phyloP scores from a whole-genome alignment of 306 rosid genomes.

The Prunus mume region DNA sequence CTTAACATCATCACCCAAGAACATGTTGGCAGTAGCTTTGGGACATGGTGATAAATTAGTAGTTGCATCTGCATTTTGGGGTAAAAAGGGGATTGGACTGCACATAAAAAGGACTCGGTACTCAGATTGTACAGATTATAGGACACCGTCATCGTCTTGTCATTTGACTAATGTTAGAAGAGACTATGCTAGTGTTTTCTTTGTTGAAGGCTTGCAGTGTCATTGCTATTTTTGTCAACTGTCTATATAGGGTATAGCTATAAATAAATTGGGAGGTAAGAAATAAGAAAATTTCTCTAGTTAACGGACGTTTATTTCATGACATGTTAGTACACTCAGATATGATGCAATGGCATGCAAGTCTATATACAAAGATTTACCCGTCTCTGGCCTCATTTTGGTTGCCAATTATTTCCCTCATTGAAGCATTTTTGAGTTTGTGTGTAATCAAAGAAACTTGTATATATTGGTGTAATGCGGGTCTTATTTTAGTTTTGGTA shows the following conservation, averaged over 20 bases:
- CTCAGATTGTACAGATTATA: slow-evolving; percentile 67
- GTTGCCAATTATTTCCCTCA: neutral
- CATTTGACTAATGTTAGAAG: slow-evolving; percentile 31
- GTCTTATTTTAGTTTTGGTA: neutral
- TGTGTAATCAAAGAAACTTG: neutral
- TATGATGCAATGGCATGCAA: slow-evolving; percentile 34
- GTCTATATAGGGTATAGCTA: slow-evolving; percentile 41
- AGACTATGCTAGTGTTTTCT: slow-evolving; percentile 31
- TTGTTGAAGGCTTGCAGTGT: slow-evolving; percentile 38
- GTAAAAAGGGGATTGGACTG: slow-evolving; percentile 42
- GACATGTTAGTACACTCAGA: slow-evolving; percentile 25
- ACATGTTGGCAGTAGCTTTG: slow-evolving; percentile 82
- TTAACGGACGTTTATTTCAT: slow-evolving; percentile 18
- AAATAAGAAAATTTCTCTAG: slow-evolving; percentile 28
- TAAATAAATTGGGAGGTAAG: slow-evolving; percentile 44
- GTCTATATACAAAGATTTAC: slow-evolving; percentile 9
- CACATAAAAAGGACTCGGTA: slow-evolving; percentile 35
- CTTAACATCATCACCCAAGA: slow-evolving; percentile 75
- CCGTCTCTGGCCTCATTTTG: neutral
- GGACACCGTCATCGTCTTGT: slow-evolving; percentile 28
- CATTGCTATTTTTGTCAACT: slow-evolving; percentile 34
- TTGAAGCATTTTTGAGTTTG: neutral
- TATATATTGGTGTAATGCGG: neutral
- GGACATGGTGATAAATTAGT: slow-evolving; percentile 42
- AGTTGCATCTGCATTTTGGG: slow-evolving; percentile 37